Evolutionary conservation across 768 basidiomycete genomes (phyloP).

Genomic region (Suillus placidus): DNA sequence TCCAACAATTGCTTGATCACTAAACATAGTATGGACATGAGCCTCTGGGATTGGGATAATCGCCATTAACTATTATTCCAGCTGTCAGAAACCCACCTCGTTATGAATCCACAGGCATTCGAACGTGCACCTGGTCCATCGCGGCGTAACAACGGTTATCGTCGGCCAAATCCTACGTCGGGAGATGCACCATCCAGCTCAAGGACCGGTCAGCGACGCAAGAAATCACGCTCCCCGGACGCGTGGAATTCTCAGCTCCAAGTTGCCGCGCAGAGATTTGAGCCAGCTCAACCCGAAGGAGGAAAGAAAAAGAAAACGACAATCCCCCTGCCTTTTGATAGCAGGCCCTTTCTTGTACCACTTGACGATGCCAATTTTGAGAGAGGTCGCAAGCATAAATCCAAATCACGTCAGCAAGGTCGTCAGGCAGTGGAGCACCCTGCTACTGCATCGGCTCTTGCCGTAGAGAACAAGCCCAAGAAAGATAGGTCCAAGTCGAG

Average conservation of each 20-base stretch:
- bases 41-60: neutral
- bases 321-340: conserved; percentile 16
- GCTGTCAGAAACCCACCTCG: neutral
- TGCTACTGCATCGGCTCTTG: conserved; percentile 11
- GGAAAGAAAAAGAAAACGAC: conserved; percentile 36
- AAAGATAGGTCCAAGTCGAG: conserved; percentile 42
- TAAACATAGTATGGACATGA: neutral
- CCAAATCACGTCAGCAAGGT: conserved; percentile 29
- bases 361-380: conserved; percentile 31
- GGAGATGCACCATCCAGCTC: conserved; percentile 10
- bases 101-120: conserved; percentile 19
- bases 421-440: conserved; percentile 27
- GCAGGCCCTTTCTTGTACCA: conserved; percentile 30
- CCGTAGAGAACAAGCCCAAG: conserved; percentile 15
- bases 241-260: conserved; percentile 24
- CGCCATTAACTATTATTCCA: neutral
- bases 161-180: conserved; percentile 19
- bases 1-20: neutral
- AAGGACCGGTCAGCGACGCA: conserved; percentile 29
- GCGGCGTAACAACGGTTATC: conserved; percentile 29
- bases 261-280: conserved; percentile 21
- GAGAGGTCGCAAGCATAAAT: conserved; percentile 36
- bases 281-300: conserved; percentile 23
- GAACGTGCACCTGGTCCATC: conserved; percentile 14
- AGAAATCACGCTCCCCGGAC: conserved; percentile 41